Evolutionary conservation across 495 filamentous ascomycete genomes (phyloP).

Genomic region (Lophium mytilinum): DNA sequence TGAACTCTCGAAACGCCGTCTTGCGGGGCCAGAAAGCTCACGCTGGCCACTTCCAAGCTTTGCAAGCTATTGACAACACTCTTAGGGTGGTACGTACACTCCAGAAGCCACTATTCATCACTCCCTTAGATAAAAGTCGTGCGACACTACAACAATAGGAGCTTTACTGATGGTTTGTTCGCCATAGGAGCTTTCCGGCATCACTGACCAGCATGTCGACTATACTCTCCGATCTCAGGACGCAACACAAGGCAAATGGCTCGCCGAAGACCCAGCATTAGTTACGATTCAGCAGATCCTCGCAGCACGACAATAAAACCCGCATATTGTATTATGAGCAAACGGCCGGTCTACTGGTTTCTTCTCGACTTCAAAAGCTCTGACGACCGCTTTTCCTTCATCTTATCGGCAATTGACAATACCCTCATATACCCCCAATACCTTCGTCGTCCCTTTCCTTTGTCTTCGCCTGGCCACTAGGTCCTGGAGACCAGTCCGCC

Average conservation of each 20-base stretch:
- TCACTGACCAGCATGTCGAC: constrained; percentile 34
- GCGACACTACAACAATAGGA: background rate
- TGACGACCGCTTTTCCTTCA: too few species aligned
- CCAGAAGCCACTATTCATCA: background rate
- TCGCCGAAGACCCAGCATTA: constrained; percentile 32
- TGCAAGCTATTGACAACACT: constrained; percentile 51
- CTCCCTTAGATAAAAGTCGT: too few species aligned
- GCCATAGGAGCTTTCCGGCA: constrained; percentile 30
- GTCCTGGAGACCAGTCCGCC: too few species aligned
- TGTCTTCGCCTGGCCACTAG: too few species aligned
- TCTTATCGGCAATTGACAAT: too few species aligned
- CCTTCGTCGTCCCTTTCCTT: too few species aligned
- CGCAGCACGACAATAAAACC: constrained; percentile 7
- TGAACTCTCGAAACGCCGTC: constrained; percentile 59
- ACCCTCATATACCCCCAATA: too few species aligned
- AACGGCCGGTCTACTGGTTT: too few species aligned
- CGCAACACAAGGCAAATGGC: constrained; percentile 33
- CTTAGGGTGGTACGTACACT: constrained; percentile 51
- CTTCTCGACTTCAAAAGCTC: too few species aligned
- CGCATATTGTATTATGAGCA: too few species aligned
- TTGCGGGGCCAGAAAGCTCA: constrained; percentile 57
- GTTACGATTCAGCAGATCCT: constrained; percentile 23
- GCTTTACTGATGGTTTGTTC: background rate
- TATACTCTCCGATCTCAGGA: constrained; percentile 31
- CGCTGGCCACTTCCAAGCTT: constrained; percentile 46